These are phyloP conservation scores for Acrocalymma vagum DNA, from an alignment of 2,329 filamentous ascomycete genomes.

Conservation along the genomic window DNA sequence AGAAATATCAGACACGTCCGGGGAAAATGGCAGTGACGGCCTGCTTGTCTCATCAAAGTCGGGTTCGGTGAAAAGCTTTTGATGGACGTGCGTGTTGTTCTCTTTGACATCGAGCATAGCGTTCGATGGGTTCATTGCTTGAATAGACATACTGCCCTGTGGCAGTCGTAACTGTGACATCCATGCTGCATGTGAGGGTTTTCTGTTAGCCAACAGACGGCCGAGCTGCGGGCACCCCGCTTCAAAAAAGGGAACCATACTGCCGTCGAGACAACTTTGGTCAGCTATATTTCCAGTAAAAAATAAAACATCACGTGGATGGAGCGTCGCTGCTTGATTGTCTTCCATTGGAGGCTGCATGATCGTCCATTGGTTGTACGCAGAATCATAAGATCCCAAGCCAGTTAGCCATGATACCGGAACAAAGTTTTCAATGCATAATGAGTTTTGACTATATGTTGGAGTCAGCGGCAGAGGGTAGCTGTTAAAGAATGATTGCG, in stretches of 20 bases:
- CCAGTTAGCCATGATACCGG: constrained; percentile 22
- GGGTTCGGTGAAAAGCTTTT: constrained; percentile 12
- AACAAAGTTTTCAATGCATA: constrained; percentile 28
- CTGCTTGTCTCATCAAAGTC: constrained; percentile 20
- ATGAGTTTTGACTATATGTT: constrained; percentile 27
- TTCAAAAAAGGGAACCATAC: constrained; percentile 6
- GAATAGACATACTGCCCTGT: constrained; percentile 3
- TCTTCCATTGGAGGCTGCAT: constrained; percentile 18
- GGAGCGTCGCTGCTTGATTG: constrained; percentile 8
- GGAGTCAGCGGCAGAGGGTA: constrained; percentile 41
- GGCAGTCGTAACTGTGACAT: constrained; percentile 9
- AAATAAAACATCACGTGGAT: constrained; percentile 7
- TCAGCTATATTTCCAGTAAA: constrained; percentile 5
- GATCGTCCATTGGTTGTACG: constrained; percentile 20
- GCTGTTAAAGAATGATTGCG: constrained; percentile 24
- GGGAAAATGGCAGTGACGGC: constrained; percentile 25
- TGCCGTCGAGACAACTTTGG: constrained; percentile 7
- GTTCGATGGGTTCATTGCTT: constrained; percentile 26
- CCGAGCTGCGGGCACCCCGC: constrained; percentile 8
- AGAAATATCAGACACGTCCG: constrained; percentile 31
- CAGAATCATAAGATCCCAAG: constrained; percentile 9
- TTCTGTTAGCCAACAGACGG: constrained; percentile 11
- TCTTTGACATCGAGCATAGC: constrained; percentile 24
- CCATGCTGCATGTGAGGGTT: constrained; percentile 16
- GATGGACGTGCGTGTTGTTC: constrained; percentile 19